Percentiles rank a stretch among this genome's conserved stretches.
phyloP scores from a whole-genome alignment of 176 grass and related monocot genomes.

The Oryza nivara region DNA sequence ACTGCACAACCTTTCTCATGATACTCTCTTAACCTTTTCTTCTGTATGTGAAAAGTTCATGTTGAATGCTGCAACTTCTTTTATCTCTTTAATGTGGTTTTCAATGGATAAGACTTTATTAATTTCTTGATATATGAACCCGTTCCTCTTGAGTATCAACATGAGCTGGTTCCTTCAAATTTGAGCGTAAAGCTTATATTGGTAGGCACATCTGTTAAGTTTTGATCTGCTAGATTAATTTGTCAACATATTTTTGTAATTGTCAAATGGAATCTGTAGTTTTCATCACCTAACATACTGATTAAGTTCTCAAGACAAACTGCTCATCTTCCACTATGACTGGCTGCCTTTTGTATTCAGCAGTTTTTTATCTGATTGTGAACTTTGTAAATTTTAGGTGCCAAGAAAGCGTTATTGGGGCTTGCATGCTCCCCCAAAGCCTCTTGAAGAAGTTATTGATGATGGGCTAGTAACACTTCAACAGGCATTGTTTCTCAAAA shows the following conservation, averaged over 20 bases:
- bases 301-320: neutral
- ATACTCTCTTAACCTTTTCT: slow-evolving; percentile 1
- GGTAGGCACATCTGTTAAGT: neutral
- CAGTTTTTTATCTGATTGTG: neutral
- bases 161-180: slow-evolving; percentile 5
- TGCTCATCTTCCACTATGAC: neutral
- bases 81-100: slow-evolving; percentile 14
- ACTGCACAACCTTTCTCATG: neutral
- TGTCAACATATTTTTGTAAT: slow-evolving; percentile 5
- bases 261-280: slow-evolving; percentile 11
- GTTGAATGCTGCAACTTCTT: neutral
- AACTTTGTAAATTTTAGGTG: slow-evolving; percentile 55
- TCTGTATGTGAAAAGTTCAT: slow-evolving; percentile 30
- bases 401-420: slow-evolving; percentile 96
- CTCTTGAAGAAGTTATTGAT: slow-evolving; percentile 98
- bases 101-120: slow-evolving; percentile 14
- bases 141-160: neutral
- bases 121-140: slow-evolving; percentile 5
- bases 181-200: neutral
- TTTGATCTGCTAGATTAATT: neutral
- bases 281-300: neutral
- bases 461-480: slow-evolving; percentile 82
- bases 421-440: slow-evolving; percentile 88
- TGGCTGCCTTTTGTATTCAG: slow-evolving; percentile 18
- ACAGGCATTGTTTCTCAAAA: slow-evolving; percentile 81